These are phyloP conservation scores for Globisporangium echinulatum DNA, from an alignment of 352 stramenopile genomes.

Conservation along the genomic window DNA sequence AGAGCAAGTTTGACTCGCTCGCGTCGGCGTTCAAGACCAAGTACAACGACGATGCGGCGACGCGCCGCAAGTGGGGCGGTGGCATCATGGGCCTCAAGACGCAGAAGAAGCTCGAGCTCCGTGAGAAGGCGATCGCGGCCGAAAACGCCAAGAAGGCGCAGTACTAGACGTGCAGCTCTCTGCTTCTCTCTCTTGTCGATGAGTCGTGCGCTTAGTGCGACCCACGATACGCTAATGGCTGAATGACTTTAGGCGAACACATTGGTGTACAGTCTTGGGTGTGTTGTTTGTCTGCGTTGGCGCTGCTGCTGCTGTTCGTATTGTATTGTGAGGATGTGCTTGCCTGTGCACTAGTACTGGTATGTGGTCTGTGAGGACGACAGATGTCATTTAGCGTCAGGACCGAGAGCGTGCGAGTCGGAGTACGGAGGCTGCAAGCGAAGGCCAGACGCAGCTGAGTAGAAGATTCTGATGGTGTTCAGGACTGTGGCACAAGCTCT, in stretches of 20 bases:
- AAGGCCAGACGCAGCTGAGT: no score
- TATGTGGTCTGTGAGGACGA: no score
- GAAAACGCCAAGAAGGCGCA: slow-evolving; percentile 98
- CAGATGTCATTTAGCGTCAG: no score
- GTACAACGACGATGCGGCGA: slow-evolving; percentile 95
- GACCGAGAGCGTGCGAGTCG: no score
- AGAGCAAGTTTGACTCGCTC: slow-evolving; percentile 95
- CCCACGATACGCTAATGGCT: slow-evolving; percentile 24
- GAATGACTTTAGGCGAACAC: slow-evolving; percentile 22
- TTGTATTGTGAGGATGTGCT: no score
- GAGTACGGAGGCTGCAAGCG: no score
- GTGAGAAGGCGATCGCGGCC: slow-evolving; percentile 94
- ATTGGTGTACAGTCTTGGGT: background rate
- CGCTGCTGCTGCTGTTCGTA: no score
- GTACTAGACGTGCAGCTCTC: slow-evolving; percentile 63
- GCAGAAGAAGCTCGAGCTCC: slow-evolving; percentile 98
- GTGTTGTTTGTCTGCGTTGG: background rate
- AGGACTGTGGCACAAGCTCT: no score
- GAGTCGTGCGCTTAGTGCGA: background rate
- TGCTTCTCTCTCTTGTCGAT: slow-evolving; percentile 1
- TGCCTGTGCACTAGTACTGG: no score
- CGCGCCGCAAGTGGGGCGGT: slow-evolving; percentile 97
- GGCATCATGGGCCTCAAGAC: slow-evolving; percentile 99
- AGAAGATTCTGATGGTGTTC: no score
- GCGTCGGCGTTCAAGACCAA: slow-evolving; percentile 90